Percentiles rank a stretch among this genome's conserved stretches.
These are phyloP conservation scores for Vitis hybrid DNA, from an alignment of 177 flowering plant genomes.

Conservation along the genomic window DNA sequence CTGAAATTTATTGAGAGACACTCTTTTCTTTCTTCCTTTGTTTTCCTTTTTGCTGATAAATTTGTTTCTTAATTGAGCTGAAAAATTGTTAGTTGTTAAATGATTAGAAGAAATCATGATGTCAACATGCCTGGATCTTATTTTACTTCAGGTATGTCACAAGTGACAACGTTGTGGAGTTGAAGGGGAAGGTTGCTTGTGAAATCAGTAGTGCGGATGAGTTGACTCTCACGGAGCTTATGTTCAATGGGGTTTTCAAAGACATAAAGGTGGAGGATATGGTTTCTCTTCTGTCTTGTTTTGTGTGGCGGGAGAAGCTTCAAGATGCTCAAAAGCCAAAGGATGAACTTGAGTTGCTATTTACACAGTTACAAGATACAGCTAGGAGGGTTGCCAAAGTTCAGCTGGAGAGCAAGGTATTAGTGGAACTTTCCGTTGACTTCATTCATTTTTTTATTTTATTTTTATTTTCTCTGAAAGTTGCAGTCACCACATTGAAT, in stretches of 20 bases:
- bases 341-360: conserved; percentile 86
- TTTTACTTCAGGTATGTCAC: conserved; percentile 64
- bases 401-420: conserved; percentile 95
- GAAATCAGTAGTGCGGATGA: conserved; percentile 99
- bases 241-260: conserved; percentile 87
- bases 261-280: conserved; percentile 85
- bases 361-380: conserved; percentile 79
- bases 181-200: conserved; percentile 97
- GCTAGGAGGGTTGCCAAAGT: conserved; percentile 85
- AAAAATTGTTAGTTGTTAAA: not conserved
- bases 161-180: conserved; percentile 80
- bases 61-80: not conserved
- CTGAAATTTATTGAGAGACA: too few relatives aligned
- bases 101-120: not conserved
- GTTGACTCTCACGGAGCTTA: conserved; percentile 85
- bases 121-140: conserved; percentile 5
- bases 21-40: too few relatives aligned
- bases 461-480: not conserved
- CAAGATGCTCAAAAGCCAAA: conserved; percentile 85
- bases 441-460: not conserved
- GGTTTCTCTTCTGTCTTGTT: conserved; percentile 95
- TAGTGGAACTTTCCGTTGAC: not conserved
- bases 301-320: conserved; percentile 98
- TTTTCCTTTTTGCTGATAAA: not conserved
- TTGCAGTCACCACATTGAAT: too few relatives aligned